Conservation (phyloP, 148 eudicot genomes). For the Rhododendron ferrugineum region DNA sequence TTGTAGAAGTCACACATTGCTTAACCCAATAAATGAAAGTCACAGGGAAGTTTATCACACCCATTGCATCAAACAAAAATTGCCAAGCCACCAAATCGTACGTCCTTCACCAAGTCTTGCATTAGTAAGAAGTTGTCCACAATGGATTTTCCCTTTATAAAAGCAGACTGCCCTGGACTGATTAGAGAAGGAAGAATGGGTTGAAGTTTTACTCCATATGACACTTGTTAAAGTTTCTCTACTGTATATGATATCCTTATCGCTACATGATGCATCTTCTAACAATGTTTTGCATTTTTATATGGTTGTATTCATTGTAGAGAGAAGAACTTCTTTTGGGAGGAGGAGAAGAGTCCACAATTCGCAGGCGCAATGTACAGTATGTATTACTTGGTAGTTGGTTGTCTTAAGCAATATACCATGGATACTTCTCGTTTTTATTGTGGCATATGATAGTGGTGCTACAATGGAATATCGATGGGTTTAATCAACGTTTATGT, state of each 20-base stretch:
- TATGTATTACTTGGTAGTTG: conserved; percentile 28
- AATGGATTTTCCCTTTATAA: too few relatives aligned
- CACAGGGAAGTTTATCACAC: too few relatives aligned
- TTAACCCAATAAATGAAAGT: too few relatives aligned
- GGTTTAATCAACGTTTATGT: neutral
- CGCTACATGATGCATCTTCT: neutral
- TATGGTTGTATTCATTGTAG: conserved; percentile 37
- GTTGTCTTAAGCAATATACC: neutral
- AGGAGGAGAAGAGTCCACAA: conserved; percentile 89
- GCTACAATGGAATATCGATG: neutral
- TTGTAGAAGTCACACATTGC: too few relatives aligned
- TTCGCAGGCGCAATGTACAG: conserved; percentile 83
- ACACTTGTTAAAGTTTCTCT: neutral
- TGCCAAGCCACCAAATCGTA: too few relatives aligned
- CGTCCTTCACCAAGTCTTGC: too few relatives aligned
- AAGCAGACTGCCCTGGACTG: too few relatives aligned
- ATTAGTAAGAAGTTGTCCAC: too few relatives aligned
- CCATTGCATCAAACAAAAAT: too few relatives aligned
- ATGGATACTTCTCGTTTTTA: neutral
- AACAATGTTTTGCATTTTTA: neutral
- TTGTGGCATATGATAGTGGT: neutral
- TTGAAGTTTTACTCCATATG: neutral
- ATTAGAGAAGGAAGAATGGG: neutral
- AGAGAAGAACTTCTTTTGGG: conserved; percentile 89
- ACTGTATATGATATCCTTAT: neutral